These are phyloP conservation scores for Fusarium cyanostomum DNA, from an alignment of 2,329 filamentous ascomycete species.

Conservation along the genomic window DNA sequence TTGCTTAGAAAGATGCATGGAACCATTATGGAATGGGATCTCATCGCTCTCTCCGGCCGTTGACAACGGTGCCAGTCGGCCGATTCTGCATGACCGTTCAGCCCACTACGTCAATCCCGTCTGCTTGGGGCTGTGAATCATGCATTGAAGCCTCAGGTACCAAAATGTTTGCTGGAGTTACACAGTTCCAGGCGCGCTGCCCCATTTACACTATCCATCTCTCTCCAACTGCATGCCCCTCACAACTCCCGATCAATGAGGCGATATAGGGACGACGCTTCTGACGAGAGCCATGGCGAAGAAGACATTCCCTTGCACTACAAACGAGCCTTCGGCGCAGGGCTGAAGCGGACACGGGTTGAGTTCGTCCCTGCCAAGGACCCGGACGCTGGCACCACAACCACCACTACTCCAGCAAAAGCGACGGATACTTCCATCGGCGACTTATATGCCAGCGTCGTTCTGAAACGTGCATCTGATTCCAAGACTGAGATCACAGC, in stretches of 20 bases:
- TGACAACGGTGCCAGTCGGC: not conserved
- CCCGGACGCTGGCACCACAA: constrained; percentile 42
- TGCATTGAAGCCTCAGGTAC: constrained; percentile 15
- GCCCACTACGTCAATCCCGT: not conserved
- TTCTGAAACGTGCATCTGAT: constrained; percentile 55
- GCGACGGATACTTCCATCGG: constrained; percentile 46
- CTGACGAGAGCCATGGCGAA: constrained; percentile 46
- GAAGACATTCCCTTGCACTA: constrained; percentile 63
- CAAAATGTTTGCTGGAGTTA: not conserved
- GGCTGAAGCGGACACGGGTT: constrained; percentile 63
- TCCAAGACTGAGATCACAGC: constrained; percentile 11
- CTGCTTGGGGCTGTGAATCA: too few species aligned
- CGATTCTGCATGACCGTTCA: not conserved
- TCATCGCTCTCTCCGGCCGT: not conserved
- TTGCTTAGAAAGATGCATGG: constrained; percentile 28
- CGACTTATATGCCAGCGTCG: constrained; percentile 73
- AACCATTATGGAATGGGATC: not conserved
- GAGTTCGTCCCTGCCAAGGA: constrained; percentile 66
- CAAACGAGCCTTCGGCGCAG: constrained; percentile 64
- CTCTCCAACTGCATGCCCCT: not conserved
- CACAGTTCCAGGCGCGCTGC: not conserved
- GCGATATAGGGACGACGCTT: constrained; percentile 38
- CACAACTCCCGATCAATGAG: constrained; percentile 38
- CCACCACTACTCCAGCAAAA: constrained; percentile 28
- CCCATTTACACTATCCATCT: not conserved